phyloP scores from a whole-genome alignment of 1,139 yeast genomes.

The Hyphopichia buzzinii region DNA sequence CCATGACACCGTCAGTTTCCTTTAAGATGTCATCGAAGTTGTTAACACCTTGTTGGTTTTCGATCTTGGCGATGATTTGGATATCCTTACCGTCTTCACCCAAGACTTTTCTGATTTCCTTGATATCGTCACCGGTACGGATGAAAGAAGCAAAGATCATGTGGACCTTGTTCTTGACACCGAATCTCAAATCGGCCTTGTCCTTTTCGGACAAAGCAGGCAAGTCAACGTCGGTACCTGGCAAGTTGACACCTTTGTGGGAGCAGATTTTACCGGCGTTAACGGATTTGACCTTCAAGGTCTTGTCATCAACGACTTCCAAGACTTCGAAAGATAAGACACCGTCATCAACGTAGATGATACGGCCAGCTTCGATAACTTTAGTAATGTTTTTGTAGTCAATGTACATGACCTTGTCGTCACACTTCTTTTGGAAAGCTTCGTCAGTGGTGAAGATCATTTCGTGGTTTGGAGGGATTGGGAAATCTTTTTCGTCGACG shows the following conservation, averaged over 20 bases:
- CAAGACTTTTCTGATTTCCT: conserved; percentile 85
- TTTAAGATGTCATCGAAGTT: conserved; percentile 93
- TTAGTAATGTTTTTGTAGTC: conserved; percentile 96
- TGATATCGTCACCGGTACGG: conserved; percentile 89
- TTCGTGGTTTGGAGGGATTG: conserved; percentile 82
- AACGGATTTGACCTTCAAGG: conserved; percentile 82
- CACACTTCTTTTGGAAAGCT: conserved; percentile 65
- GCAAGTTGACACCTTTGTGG: conserved; percentile 98
- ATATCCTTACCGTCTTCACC: conserved; percentile 97
- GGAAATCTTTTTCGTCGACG: conserved; percentile 69
- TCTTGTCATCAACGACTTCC: conserved; percentile 73
- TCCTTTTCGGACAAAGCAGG: conserved; percentile 98
- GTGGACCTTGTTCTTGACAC: conserved; percentile 96
- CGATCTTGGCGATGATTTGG: conserved; percentile 95
- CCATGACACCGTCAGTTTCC: conserved; percentile 99
- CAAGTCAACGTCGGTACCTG: conserved; percentile 97
- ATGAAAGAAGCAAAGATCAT: conserved; percentile 98
- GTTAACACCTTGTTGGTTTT: conserved; percentile 99
- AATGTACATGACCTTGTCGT: conserved; percentile 78
- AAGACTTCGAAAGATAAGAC: conserved; percentile 91
- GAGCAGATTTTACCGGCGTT: conserved; percentile 95
- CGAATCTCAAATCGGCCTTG: conserved; percentile 83
- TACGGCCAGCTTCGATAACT: conserved; percentile 82
- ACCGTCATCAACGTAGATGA: conserved; percentile 96
- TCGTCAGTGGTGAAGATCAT: conserved; percentile 94